A percentile compares a stretch with the other conserved stretches of the same genome.
Conservation (phyloP, 352 stramenopile species). For the Pythium folliculosum region DNA sequence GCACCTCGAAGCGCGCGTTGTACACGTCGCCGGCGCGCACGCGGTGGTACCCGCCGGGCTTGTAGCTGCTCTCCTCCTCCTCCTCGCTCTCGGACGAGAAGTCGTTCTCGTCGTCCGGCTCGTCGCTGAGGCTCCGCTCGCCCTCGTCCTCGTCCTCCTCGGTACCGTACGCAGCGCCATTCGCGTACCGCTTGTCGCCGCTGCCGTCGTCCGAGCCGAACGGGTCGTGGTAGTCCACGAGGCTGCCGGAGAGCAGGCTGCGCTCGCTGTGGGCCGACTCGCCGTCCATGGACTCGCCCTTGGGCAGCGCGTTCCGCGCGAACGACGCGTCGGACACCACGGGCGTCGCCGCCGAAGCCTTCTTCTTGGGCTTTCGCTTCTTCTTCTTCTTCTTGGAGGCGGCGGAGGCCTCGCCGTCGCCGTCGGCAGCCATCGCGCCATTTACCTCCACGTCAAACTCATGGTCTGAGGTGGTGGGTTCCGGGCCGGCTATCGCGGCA, state of each 20-base stretch:
- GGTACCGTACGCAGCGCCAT: constrained; percentile 10
- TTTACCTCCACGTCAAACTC: not conserved
- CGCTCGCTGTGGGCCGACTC: constrained; percentile 31
- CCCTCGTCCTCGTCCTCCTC: constrained; percentile 23
- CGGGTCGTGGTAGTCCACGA: constrained; percentile 23
- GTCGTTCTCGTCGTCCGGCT: constrained; percentile 91
- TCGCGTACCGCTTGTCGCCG: constrained; percentile 12
- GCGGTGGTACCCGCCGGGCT: constrained; percentile 97
- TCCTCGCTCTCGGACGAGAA: constrained; percentile 85
- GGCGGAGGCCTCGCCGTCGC: constrained; percentile 2
- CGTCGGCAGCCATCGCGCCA: not conserved
- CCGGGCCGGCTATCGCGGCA: not conserved
- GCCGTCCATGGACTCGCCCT: constrained; percentile 35
- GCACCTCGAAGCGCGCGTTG: constrained; percentile 94
- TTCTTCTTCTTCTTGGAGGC: constrained; percentile 31
- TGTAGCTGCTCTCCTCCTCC: constrained; percentile 96
- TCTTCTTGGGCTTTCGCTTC: constrained; percentile 33
- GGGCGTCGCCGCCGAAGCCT: not conserved
- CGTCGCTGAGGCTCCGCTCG: constrained; percentile 29
- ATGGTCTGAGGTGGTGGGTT: constrained; percentile 4
- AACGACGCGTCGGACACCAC: constrained; percentile 9
- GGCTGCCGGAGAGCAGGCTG: constrained; percentile 31
- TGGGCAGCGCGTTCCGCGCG: constrained; percentile 22
- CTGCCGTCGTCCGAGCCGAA: constrained; percentile 1
- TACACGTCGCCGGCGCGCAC: constrained; percentile 93